These are phyloP conservation scores for Cadophora sp. DNA, from an alignment of 2,329 filamentous ascomycete species.

Conservation along the genomic window DNA sequence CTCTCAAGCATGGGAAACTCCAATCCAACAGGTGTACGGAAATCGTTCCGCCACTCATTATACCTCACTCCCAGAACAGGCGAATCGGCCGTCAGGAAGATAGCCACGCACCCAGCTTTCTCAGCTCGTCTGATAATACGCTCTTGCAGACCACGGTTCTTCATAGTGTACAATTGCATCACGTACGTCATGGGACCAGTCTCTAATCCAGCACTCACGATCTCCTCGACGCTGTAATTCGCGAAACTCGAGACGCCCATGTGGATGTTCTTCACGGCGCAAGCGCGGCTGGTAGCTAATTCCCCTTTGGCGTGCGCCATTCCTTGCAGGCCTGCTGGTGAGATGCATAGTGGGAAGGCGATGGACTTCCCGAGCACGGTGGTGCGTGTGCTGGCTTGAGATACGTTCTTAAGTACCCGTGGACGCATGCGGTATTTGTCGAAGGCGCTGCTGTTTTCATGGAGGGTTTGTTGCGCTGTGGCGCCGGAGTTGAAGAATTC, in stretches of 20 bases:
- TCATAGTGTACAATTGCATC: slow-evolving; percentile 60
- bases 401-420: slow-evolving; percentile 52
- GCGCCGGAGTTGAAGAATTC: slow-evolving; percentile 56
- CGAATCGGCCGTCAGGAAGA: slow-evolving; percentile 40
- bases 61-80: slow-evolving; percentile 33
- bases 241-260: slow-evolving; percentile 53
- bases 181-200: slow-evolving; percentile 50
- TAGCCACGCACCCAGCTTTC: slow-evolving; percentile 35
- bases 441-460: slow-evolving; percentile 60
- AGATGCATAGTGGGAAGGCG: slow-evolving; percentile 49
- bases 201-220: slow-evolving; percentile 48
- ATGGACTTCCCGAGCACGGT: slow-evolving; percentile 53
- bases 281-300: slow-evolving; percentile 56
- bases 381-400: slow-evolving; percentile 49
- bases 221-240: slow-evolving; percentile 52
- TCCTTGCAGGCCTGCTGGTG: slow-evolving; percentile 57
- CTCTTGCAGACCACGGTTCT: slow-evolving; percentile 50
- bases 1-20: slow-evolving; percentile 34
- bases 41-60: slow-evolving; percentile 47
- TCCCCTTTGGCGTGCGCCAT: slow-evolving; percentile 60
- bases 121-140: slow-evolving; percentile 35
- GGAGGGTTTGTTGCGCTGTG: slow-evolving; percentile 58
- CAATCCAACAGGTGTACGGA: slow-evolving; percentile 50
- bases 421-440: slow-evolving; percentile 57
- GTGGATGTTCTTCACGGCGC: slow-evolving; percentile 52